Base-by-base conservation (phyloP, 2,329 filamentous ascomycete species). In the Aspergillus sp. region DNA sequence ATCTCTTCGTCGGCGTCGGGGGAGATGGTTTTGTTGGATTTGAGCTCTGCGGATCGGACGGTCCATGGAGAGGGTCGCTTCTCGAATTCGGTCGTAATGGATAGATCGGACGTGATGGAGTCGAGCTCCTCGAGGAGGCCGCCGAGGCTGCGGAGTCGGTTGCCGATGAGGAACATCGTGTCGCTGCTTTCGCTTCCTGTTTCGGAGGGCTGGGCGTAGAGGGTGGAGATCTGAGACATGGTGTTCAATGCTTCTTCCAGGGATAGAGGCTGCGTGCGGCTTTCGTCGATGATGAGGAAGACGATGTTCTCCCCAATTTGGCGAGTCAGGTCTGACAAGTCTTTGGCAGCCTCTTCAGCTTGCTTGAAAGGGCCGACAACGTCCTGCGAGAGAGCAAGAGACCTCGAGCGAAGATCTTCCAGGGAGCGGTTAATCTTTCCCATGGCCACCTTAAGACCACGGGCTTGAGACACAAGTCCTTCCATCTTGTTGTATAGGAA, bases 1-100 rank as follows among this genome's bases (percentile, higher is more conserved):
- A 97, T 84, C 74, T 97, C 91, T 70, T 94, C 91, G 71, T 97
- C 92, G 0, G 90, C 88, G 70, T 97, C 92, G 41, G 92, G 84
- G 0, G 91, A 89, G 38, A 91, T 86, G 21, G 87, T 88, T 80
- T 95, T 94, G 66, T 89, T 89, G n/a, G 87, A 87, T 75, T 89
- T 91, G 56, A 98, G 84, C 69, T 95, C 90, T 68, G 90, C 87
- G 3, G 92, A 89, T 57, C 93, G 89, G 32, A 92, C 82, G 56
- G 90, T 83, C 95, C 95, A 99, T 2, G 95, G 95, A 3, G 90
- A 85, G 0, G 86, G 82, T 21, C 82, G 85, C 63, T 87, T 85
- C 65, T 96, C 91, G 70, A 98, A 94, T 74, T 94, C 90, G 62
- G 89, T 83, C 0, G 90, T 90, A 69, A 89, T 87, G 41, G 87